Evolutionary conservation across 306 rosid genomes (phyloP).

Genomic region (Argentina anserina): DNA sequence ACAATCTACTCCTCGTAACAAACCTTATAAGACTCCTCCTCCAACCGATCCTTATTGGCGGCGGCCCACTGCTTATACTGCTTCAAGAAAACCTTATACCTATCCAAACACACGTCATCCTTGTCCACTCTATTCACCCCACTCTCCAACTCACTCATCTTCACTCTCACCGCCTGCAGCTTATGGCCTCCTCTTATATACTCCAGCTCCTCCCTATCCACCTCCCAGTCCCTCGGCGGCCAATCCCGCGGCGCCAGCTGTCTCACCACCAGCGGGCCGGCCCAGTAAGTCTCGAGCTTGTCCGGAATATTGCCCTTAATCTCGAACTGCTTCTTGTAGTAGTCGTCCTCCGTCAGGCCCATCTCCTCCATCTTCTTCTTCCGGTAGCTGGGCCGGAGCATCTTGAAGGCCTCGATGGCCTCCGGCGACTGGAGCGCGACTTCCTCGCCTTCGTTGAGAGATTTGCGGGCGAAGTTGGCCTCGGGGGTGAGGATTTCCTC

Average conservation of each 20-base stretch:
- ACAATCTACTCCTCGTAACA: neutral
- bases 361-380: constrained; percentile 68
- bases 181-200: constrained; percentile 77
- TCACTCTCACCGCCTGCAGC: constrained; percentile 56
- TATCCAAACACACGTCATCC: constrained; percentile 61
- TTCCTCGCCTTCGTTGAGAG: constrained; percentile 91
- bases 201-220: constrained; percentile 72
- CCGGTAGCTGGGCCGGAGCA: constrained; percentile 70
- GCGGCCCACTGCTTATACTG: constrained; percentile 84
- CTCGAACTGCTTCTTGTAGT: constrained; percentile 57
- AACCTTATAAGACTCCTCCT: constrained; percentile 87
- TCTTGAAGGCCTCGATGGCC: constrained; percentile 87
- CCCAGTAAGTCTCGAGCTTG: constrained; percentile 65
- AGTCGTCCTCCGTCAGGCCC: constrained; percentile 88
- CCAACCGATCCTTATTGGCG: constrained; percentile 71
- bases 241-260: constrained; percentile 86
- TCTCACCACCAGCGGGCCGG: constrained; percentile 53
- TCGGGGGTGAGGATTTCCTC: constrained; percentile 88
- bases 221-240: constrained; percentile 97
- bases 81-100: constrained; percentile 85
- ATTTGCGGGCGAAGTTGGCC: constrained; percentile 76
- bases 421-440: constrained; percentile 77
- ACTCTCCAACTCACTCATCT: constrained; percentile 46
- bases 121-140: constrained; percentile 35
- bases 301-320: constrained; percentile 72